phyloP scores from a whole-genome alignment of 371 early-diverging fungal genomes.

The Edhazardia aedis region DNA sequence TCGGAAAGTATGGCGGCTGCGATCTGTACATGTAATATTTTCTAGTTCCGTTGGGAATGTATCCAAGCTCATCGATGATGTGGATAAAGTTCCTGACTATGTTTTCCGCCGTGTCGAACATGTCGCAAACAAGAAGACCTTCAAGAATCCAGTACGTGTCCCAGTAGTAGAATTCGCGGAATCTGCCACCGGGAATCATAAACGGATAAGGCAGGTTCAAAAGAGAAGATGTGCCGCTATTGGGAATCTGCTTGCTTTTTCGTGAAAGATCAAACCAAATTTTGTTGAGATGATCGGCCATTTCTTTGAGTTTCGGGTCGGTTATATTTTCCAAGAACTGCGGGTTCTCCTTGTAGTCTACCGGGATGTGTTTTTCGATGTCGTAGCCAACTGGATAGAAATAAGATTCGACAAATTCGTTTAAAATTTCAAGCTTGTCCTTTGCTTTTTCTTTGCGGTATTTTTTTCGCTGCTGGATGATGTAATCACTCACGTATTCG shows the following conservation, averaged over 20 bases:
- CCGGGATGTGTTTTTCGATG: slow-evolving; percentile 32
- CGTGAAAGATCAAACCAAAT: slow-evolving; percentile 52
- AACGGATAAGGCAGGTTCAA: slow-evolving; percentile 51
- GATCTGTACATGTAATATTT: slow-evolving; percentile 63
- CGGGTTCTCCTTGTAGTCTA: slow-evolving; percentile 38
- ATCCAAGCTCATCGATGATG: slow-evolving; percentile 54
- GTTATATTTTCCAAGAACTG: slow-evolving; percentile 48
- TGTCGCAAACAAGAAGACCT: slow-evolving; percentile 53
- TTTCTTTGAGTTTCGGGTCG: slow-evolving; percentile 48
- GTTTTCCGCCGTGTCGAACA: slow-evolving; percentile 49
- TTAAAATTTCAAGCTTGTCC: slow-evolving; percentile 35
- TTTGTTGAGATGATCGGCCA: slow-evolving; percentile 47
- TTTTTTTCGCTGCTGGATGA: background rate
- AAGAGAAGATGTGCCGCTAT: slow-evolving; percentile 49
- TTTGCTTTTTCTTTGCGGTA: background rate
- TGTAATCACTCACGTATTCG: background rate
- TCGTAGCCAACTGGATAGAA: slow-evolving; percentile 50
- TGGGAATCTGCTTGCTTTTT: slow-evolving; percentile 48
- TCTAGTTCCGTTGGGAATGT: slow-evolving; percentile 63
- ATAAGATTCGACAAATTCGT: slow-evolving; percentile 49
- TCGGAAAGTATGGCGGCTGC: slow-evolving; percentile 53
- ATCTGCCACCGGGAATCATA: slow-evolving; percentile 67
- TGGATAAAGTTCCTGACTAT: slow-evolving; percentile 54
- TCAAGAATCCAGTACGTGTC: slow-evolving; percentile 61
- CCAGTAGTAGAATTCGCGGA: slow-evolving; percentile 70